Conservation (phyloP, 371 early-diverging fungal species). For the Fennellomyces sp. region DNA sequence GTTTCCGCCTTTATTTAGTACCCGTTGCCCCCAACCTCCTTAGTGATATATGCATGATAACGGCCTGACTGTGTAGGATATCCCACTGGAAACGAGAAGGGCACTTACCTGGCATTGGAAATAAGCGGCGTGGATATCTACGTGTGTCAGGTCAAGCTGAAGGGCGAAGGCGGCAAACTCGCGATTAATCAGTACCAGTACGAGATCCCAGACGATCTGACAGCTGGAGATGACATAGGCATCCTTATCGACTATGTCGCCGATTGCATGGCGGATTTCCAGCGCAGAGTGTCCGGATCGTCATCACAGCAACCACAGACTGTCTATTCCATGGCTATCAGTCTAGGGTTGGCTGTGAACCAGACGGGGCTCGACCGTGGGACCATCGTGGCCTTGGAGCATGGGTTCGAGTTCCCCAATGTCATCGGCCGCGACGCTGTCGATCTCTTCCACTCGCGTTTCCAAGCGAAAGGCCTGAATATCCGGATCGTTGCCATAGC, state of each 20-base stretch:
- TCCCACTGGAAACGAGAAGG: constrained; percentile 86
- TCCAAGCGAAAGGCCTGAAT: constrained; percentile 43
- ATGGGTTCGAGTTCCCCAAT: constrained; percentile 49
- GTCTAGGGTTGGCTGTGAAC: constrained; percentile 46
- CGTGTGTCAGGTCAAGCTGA: constrained; percentile 51
- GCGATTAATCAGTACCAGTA: constrained; percentile 67
- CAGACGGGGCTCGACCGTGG: constrained; percentile 48
- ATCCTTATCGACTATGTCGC: constrained; percentile 48
- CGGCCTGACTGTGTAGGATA: constrained; percentile 30
- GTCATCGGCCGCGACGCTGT: constrained; percentile 45
- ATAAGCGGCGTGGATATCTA: constrained; percentile 79
- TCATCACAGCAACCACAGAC: constrained; percentile 8
- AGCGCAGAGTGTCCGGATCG: constrained; percentile 31
- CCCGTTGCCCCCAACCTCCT: not conserved
- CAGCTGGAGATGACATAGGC: constrained; percentile 53
- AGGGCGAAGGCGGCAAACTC: constrained; percentile 48
- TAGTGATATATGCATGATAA: not conserved
- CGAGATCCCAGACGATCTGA: constrained; percentile 81
- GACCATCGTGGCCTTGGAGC: constrained; percentile 40
- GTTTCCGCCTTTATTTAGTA: no score
- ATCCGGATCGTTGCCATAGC: constrained; percentile 53
- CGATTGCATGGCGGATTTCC: constrained; percentile 50
- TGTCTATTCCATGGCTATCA: constrained; percentile 41
- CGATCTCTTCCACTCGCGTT: constrained; percentile 34
- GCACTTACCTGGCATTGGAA: constrained; percentile 90